Evolutionary conservation across 2,329 filamentous ascomycete genomes (phyloP).

Genomic region (Cytospora piceicola): DNA sequence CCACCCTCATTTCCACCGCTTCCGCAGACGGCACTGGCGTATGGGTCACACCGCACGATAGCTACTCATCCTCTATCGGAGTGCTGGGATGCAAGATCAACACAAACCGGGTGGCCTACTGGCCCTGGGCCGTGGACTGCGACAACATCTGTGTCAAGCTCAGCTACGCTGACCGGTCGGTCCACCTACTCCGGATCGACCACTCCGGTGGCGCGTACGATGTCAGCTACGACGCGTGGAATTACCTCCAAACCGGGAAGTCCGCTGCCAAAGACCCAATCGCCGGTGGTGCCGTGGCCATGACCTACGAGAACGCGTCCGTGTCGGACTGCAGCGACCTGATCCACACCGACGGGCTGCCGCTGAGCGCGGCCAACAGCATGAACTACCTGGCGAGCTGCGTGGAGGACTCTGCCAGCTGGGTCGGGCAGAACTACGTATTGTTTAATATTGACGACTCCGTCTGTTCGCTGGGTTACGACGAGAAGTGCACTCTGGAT

Average conservation of each 20-base stretch:
- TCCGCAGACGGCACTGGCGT: conserved; percentile 32
- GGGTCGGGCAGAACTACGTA: conserved; percentile 53
- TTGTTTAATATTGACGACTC: conserved; percentile 57
- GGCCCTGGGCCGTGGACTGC: conserved; percentile 55
- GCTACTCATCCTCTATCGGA: conserved; percentile 59
- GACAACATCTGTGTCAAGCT: conserved; percentile 60
- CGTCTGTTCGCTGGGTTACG: conserved; percentile 49
- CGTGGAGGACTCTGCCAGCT: conserved; percentile 45
- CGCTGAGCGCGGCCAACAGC: conserved; percentile 52
- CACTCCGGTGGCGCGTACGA: conserved; percentile 59
- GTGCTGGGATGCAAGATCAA: conserved; percentile 63
- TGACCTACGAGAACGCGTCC: conserved; percentile 50
- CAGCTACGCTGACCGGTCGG: conserved; percentile 48
- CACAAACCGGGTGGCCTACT: conserved; percentile 64
- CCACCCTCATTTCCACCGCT: conserved; percentile 3
- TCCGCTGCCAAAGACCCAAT: conserved; percentile 50
- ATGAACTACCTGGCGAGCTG: conserved; percentile 57
- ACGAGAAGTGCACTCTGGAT: conserved; percentile 52
- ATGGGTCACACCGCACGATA: conserved; percentile 57
- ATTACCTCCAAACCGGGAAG: conserved; percentile 53
- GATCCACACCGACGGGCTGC: conserved; percentile 47
- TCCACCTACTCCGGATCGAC: conserved; percentile 63
- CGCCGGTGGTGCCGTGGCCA: conserved; percentile 52
- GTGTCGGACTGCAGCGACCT: conserved; percentile 52
- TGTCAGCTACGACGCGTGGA: conserved; percentile 59